Conservation (phyloP, 75 land plant species). For the Adiantum capillusveneris region DNA sequence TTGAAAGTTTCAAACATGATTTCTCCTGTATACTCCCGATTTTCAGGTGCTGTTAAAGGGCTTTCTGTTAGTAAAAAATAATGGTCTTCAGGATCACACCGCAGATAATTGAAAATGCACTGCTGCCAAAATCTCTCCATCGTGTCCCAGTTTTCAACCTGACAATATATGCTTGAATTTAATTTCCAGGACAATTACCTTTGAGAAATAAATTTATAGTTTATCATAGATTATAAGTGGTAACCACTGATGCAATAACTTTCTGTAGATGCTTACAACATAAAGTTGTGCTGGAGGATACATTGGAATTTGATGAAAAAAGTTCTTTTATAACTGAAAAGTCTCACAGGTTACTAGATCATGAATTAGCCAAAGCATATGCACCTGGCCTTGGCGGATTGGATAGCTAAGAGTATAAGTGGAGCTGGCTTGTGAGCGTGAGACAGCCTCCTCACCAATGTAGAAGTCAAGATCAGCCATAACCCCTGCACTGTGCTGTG, state of each 20-base stretch:
- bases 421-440: conserved; percentile 55
- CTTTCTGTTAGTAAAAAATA: conserved; percentile 95
- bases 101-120: conserved; percentile 90
- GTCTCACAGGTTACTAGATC: too few species aligned
- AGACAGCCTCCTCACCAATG: conserved; percentile 88
- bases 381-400: conserved; percentile 83
- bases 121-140: conserved; percentile 99
- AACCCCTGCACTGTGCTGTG: conserved; percentile 88
- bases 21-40: conserved; percentile 91
- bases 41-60: conserved; percentile 96
- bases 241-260: too few species aligned
- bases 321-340: too few species aligned
- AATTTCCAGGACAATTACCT: background rate
- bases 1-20: conserved; percentile 99
- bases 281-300: too few species aligned
- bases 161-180: background rate
- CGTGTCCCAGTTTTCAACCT: conserved; percentile 96
- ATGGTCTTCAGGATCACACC: conserved; percentile 99
- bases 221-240: background rate
- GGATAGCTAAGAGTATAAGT: conserved; percentile 88
- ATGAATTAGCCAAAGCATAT: background rate
- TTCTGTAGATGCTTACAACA: too few species aligned
- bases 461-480: conserved; percentile 99
- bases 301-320: too few species aligned
- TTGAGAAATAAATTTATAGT: background rate